A percentile compares a stretch with the other conserved stretches of the same genome.
These are phyloP conservation scores for Phlegmacium glaucopus DNA, from an alignment of 768 basidiomycete genomes.

Conservation along the genomic window DNA sequence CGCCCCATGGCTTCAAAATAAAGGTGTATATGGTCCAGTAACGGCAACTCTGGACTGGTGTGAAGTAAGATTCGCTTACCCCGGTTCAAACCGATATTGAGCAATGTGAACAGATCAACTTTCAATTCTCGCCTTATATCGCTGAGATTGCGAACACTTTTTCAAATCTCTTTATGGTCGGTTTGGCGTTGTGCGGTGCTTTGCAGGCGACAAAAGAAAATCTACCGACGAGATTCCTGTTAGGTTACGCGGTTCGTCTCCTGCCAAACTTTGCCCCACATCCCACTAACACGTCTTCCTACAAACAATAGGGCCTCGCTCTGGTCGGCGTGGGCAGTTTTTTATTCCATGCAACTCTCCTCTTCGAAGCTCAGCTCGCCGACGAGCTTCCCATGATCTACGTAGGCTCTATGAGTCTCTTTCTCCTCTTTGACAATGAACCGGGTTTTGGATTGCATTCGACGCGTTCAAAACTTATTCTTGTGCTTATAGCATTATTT, in stretches of 20 bases:
- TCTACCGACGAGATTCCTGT: conserved; percentile 39
- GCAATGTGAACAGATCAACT: conserved; percentile 52
- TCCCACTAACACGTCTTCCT: neutral
- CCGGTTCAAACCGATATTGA: neutral
- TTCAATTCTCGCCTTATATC: conserved; percentile 73
- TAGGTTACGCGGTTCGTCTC: conserved; percentile 28
- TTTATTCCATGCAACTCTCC: conserved; percentile 74
- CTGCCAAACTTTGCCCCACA: neutral
- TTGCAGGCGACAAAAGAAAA: conserved; percentile 28
- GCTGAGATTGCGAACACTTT: conserved; percentile 76
- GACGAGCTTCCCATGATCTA: conserved; percentile 86
- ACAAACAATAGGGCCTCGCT: conserved; percentile 49
- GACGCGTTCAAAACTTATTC: conserved; percentile 35
- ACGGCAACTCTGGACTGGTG: conserved; percentile 77
- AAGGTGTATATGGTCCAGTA: conserved; percentile 59
- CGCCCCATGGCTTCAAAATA: conserved; percentile 29
- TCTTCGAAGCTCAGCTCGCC: conserved; percentile 73
- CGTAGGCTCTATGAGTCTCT: conserved; percentile 57
- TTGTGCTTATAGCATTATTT: conserved; percentile 40
- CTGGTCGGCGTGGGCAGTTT: conserved; percentile 76
- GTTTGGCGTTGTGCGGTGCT: conserved; percentile 48
- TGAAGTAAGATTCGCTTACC: conserved; percentile 40
- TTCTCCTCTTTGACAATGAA: conserved; percentile 55
- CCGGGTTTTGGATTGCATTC: conserved; percentile 45
- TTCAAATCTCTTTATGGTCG: conserved; percentile 64